phyloP scores from a whole-genome alignment of 1,139 yeast genomes.

The Protomyces inundatus region DNA sequence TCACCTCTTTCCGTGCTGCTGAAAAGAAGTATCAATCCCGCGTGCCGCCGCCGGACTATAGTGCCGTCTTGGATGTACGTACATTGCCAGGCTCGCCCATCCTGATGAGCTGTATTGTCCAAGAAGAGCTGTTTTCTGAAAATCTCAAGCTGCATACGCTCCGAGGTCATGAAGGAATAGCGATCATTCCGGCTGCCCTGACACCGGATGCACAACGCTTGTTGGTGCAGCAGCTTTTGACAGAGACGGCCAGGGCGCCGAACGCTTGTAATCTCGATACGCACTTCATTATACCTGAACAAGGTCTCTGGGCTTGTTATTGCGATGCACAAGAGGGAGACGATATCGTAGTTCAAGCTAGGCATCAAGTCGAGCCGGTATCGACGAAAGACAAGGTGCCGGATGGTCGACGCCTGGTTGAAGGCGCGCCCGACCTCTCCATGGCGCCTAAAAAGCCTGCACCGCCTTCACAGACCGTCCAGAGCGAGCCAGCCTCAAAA shows the following conservation, averaged over 20 bases:
- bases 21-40: slow-evolving; percentile 12
- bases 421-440: background rate
- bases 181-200: slow-evolving; percentile 5
- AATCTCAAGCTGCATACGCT: background rate
- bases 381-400: background rate
- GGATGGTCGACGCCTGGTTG: background rate
- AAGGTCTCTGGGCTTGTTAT: slow-evolving; percentile 8
- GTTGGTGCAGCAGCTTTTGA: slow-evolving; percentile 4
- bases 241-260: slow-evolving; percentile 4
- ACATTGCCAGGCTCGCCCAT: background rate
- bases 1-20: slow-evolving; percentile 1
- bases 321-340: background rate
- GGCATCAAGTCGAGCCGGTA: background rate
- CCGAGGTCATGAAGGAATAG: slow-evolving; percentile 7
- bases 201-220: background rate
- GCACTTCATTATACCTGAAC: slow-evolving; percentile 2
- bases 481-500: slow-evolving; percentile 18
- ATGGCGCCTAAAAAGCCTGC: slow-evolving; percentile 1
- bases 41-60: slow-evolving; percentile 15
- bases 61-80: background rate
- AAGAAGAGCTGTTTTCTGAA: background rate
- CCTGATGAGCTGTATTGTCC: background rate
- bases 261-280: slow-evolving; percentile 15
- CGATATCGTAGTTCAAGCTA: background rate
- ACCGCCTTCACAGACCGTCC: background rate